Percentiles rank a stretch among this genome's conserved stretches.
phyloP scores from a whole-genome alignment of 208 protist species.

The Leishmania tropica region DNA sequence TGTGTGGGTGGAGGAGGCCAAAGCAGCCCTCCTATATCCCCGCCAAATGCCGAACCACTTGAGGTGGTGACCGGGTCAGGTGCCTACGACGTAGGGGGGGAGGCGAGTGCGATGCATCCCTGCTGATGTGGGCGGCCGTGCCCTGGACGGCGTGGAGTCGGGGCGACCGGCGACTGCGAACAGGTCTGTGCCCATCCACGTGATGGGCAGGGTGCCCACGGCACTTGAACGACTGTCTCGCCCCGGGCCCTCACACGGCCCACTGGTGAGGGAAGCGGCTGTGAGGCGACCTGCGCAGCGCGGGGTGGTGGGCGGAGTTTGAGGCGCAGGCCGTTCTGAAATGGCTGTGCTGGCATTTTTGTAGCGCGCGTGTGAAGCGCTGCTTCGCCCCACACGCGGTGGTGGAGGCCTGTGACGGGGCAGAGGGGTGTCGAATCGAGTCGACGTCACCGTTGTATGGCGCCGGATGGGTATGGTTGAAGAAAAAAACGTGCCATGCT shows the following conservation, averaged over 20 bases:
- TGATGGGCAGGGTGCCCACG: not conserved
- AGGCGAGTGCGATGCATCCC: not conserved
- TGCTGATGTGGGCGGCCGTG: not conserved
- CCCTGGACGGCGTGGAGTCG: not conserved
- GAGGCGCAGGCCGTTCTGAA: not conserved
- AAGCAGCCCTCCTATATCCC: not conserved
- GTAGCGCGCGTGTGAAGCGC: not conserved
- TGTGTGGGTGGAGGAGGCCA: not conserved
- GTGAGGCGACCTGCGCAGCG: not conserved
- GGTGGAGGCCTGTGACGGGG: not conserved
- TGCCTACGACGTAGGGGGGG: not conserved
- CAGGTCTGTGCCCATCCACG: not conserved
- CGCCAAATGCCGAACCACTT: not conserved
- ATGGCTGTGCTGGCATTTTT: no score
- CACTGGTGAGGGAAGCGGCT: not conserved
- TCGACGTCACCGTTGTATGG: no score
- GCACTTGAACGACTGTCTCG: not conserved
- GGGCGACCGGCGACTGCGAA: not conserved
- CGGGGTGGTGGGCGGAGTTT: not conserved
- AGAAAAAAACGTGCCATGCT: not conserved
- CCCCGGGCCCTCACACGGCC: no score
- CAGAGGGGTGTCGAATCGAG: no score
- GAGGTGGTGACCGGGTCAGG: not conserved
- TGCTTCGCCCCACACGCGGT: not conserved
- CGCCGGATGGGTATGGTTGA: not conserved